phyloP scores from a whole-genome alignment of 148 eudicot species.

The Persicaria tinctoria region DNA sequence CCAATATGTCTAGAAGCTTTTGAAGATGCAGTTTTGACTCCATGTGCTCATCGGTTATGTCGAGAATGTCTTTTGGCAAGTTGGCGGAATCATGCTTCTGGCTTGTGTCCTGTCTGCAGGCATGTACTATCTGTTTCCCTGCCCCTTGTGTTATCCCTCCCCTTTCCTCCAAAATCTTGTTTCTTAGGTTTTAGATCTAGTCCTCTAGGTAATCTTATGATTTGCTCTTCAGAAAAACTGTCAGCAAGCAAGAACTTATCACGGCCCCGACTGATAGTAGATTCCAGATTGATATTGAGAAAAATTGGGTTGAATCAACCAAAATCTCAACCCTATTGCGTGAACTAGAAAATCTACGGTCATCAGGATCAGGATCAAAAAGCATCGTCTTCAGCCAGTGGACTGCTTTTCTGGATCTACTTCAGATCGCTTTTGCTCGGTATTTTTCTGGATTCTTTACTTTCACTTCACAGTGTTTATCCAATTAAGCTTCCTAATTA shows the following conservation, averaged over 20 bases:
- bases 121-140: slow-evolving; percentile 19
- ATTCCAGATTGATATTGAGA: slow-evolving; percentile 70
- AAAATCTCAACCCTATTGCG: slow-evolving; percentile 66
- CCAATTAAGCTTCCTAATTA: background rate
- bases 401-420: slow-evolving; percentile 92
- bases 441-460: slow-evolving; percentile 18
- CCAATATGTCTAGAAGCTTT: slow-evolving; percentile 98
- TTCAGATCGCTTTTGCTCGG: slow-evolving; percentile 90
- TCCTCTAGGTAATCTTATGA: background rate
- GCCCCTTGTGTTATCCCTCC: background rate
- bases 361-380: slow-evolving; percentile 73
- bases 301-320: slow-evolving; percentile 93
- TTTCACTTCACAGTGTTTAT: background rate
- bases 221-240: slow-evolving; percentile 45
- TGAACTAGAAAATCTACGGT: slow-evolving; percentile 63
- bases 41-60: slow-evolving; percentile 95
- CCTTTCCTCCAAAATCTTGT: background rate
- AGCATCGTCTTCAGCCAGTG: slow-evolving; percentile 96
- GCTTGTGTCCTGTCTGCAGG: slow-evolving; percentile 99
- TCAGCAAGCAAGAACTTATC: slow-evolving; percentile 77
- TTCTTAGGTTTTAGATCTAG: background rate
- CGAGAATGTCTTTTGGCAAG: slow-evolving; percentile 94
- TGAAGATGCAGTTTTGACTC: slow-evolving; percentile 97
- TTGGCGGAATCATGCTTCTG: slow-evolving; percentile 79
- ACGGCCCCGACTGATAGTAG: slow-evolving; percentile 93